Evolutionary conservation across 768 basidiomycete species (phyloP).

Genomic region (Tricholoma bakamatsutake): DNA sequence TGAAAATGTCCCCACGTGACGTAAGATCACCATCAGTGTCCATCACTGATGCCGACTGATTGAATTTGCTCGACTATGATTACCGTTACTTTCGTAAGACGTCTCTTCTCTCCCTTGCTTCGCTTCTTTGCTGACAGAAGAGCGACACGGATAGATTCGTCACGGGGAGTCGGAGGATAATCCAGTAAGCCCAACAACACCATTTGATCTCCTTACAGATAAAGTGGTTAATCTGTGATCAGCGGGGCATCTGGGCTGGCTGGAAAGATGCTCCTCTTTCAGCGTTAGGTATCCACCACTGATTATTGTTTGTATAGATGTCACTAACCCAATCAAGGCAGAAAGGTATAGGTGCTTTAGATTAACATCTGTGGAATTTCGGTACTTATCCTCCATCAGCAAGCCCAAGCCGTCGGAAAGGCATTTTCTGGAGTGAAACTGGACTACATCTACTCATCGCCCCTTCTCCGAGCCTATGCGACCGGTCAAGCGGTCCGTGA

Average conservation of each 20-base stretch:
- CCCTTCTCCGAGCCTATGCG: slow-evolving; percentile 56
- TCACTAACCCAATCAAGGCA: slow-evolving; percentile 7
- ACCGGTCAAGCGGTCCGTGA: slow-evolving; percentile 54
- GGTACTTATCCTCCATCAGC: slow-evolving; percentile 25
- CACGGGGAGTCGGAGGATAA: slow-evolving; percentile 74
- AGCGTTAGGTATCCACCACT: slow-evolving; percentile 44
- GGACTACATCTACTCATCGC: slow-evolving; percentile 59
- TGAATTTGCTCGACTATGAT: neutral
- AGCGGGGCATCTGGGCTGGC: slow-evolving; percentile 61
- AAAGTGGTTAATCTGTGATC: neutral
- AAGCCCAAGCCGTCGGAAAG: slow-evolving; percentile 57
- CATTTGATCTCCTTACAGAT: neutral
- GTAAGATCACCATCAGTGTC: too few relatives aligned
- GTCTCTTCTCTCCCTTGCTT: neutral
- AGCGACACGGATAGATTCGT: slow-evolving; percentile 37
- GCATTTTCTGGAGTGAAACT: slow-evolving; percentile 44
- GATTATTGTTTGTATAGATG: slow-evolving; percentile 1
- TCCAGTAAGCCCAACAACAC: slow-evolving; percentile 22
- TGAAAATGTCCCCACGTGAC: neutral
- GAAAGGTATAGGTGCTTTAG: slow-evolving; percentile 15
- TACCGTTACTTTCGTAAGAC: slow-evolving; percentile 12
- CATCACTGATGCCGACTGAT: too few relatives aligned
- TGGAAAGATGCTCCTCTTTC: slow-evolving; percentile 75
- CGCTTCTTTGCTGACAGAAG: neutral
- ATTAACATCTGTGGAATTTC: neutral